Conservation (phyloP, 2,329 filamentous ascomycete genomes). For the Trichoderma hamatum region DNA sequence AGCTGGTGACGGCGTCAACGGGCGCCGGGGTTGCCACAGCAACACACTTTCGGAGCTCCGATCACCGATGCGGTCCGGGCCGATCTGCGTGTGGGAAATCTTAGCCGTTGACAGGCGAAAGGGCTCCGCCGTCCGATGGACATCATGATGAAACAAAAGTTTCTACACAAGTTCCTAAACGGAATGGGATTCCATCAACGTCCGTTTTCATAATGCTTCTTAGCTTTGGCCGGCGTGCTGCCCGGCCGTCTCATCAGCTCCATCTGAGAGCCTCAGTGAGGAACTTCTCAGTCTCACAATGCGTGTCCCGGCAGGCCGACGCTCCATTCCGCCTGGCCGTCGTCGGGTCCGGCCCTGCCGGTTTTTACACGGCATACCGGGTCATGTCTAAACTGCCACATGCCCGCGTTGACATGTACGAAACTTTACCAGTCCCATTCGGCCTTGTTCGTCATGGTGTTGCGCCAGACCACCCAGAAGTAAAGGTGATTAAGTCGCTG, state of each 20-base stretch:
- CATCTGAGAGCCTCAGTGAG: neutral
- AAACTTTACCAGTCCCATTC: slow-evolving; percentile 88
- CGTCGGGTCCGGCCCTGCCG: slow-evolving; percentile 90
- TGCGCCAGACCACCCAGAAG: slow-evolving; percentile 97
- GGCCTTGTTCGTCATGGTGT: slow-evolving; percentile 92
- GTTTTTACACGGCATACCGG: slow-evolving; percentile 91
- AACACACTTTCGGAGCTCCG: slow-evolving; percentile 21
- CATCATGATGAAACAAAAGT: neutral
- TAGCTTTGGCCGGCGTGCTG: slow-evolving; percentile 7
- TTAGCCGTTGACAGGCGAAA: neutral
- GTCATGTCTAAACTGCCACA: slow-evolving; percentile 75
- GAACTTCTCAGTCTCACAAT: neutral
- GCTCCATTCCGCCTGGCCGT: slow-evolving; percentile 78
- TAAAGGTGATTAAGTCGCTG: slow-evolving; percentile 67
- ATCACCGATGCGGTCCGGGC: slow-evolving; percentile 14
- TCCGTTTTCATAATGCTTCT: slow-evolving; percentile 14
- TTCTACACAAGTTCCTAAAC: neutral
- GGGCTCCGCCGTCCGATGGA: slow-evolving; percentile 7
- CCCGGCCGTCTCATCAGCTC: neutral
- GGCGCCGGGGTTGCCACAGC: slow-evolving; percentile 17
- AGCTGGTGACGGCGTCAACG: neutral
- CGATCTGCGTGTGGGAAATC: slow-evolving; percentile 11
- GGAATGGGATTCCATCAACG: neutral
- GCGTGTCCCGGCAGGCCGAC: slow-evolving; percentile 32
- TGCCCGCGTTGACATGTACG: slow-evolving; percentile 90